A percentile compares a stretch with the other conserved stretches of the same genome.
These are phyloP conservation scores for Rhizoclosmatium sp. DNA, from an alignment of 192 early-diverging fungal genomes.

Conservation along the genomic window DNA sequence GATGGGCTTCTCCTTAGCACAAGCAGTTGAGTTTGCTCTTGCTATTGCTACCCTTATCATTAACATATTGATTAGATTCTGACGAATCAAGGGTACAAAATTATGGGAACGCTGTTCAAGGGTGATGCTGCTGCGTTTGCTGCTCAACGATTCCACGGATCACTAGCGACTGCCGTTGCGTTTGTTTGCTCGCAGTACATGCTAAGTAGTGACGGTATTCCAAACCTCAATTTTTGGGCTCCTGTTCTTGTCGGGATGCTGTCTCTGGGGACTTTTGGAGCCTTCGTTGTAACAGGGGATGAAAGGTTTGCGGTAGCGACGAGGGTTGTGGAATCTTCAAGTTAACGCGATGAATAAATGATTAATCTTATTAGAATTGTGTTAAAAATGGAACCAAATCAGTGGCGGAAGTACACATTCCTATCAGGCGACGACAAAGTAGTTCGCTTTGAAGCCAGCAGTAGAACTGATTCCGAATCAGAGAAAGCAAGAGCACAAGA, in stretches of 20 bases:
- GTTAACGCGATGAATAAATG: too few species aligned
- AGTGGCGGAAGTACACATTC: background rate
- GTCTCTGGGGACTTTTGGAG: background rate
- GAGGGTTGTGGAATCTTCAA: too few species aligned
- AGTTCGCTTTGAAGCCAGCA: background rate
- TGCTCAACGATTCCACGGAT: constrained; percentile 17
- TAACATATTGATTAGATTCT: constrained; percentile 4
- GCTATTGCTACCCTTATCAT: background rate
- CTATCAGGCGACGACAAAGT: background rate
- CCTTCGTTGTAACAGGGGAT: background rate
- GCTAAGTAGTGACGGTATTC: background rate
- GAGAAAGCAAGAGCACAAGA: background rate
- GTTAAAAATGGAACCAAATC: background rate
- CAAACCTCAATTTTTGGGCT: constrained; percentile 15
- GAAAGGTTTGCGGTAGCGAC: background rate
- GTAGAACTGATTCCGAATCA: background rate
- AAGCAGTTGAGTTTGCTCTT: constrained; percentile 7
- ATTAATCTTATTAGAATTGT: background rate
- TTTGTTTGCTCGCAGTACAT: constrained; percentile 11
- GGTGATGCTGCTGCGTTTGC: constrained; percentile 11
- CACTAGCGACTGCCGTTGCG: constrained; percentile 7
- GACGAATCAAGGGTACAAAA: constrained; percentile 17
- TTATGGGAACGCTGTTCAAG: constrained; percentile 16
- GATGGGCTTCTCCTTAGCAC: background rate
- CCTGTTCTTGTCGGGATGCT: background rate